Evolutionary conservation across 768 basidiomycete species (phyloP).

Genomic region (Asterophora lycoperdoides): DNA sequence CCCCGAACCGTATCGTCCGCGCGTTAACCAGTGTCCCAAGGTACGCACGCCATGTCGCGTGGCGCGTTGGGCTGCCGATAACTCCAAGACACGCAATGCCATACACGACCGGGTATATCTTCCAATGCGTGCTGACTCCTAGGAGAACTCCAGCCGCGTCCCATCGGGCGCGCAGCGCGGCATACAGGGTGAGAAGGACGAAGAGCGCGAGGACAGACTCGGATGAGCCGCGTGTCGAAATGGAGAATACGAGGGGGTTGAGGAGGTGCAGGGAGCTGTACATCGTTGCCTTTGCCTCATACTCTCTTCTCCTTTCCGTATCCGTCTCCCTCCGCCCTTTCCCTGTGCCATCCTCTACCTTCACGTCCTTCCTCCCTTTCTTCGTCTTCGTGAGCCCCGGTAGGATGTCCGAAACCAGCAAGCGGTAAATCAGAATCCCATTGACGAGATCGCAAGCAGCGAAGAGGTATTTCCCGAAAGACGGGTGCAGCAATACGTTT

Average conservation of each 20-base stretch:
- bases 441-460: constrained; percentile 79
- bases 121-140: constrained; percentile 90
- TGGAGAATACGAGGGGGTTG: constrained; percentile 92
- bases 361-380: not conserved
- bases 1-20: constrained; percentile 57
- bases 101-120: constrained; percentile 94
- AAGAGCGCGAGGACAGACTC: constrained; percentile 82
- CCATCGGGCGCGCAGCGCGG: constrained; percentile 56
- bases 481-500: constrained; percentile 73
- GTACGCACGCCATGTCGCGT: constrained; percentile 23
- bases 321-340: not conserved
- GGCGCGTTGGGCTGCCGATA: constrained; percentile 26
- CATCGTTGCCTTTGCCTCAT: constrained; percentile 38
- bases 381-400: constrained; percentile 19
- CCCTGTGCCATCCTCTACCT: not conserved
- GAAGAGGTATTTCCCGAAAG: constrained; percentile 91
- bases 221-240: constrained; percentile 95
- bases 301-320: not conserved
- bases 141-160: constrained; percentile 64
- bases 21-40: constrained; percentile 42
- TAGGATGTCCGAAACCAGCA: constrained; percentile 51
- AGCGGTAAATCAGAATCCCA: constrained; percentile 63
- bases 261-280: constrained; percentile 75
- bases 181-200: constrained; percentile 67
- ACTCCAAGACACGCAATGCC: constrained; percentile 70